A percentile compares a stretch with the other conserved stretches of the same genome.
Conservation (phyloP, 352 stramenopile genomes). For the Saprolegnia diclina region DNA sequence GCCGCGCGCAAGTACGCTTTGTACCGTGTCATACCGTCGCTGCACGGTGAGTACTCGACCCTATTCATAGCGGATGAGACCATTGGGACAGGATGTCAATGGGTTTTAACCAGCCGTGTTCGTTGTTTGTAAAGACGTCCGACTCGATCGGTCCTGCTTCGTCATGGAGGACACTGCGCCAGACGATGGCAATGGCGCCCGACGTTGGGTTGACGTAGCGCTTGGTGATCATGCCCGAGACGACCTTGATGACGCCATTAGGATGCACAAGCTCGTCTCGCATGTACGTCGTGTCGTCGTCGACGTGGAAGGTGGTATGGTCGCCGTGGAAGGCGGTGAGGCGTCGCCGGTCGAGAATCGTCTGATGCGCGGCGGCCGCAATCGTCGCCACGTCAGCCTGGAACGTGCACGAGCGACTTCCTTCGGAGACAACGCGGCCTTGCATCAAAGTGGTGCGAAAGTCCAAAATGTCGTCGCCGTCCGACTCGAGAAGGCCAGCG, state of each 20-base stretch:
- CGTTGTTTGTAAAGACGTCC: too few relatives aligned
- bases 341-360: too few relatives aligned
- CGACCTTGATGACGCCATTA: neutral
- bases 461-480: neutral
- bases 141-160: too few relatives aligned
- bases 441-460: neutral
- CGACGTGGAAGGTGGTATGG: neutral
- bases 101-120: too few relatives aligned
- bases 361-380: too few relatives aligned
- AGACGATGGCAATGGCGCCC: neutral
- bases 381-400: neutral
- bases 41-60: too few relatives aligned
- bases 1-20: too few relatives aligned
- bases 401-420: neutral
- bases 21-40: too few relatives aligned
- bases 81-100: too few relatives aligned
- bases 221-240: conserved; percentile 2
- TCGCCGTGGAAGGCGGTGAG: neutral
- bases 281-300: neutral
- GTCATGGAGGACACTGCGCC: too few relatives aligned
- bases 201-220: neutral
- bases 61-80: too few relatives aligned
- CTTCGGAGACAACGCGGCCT: neutral
- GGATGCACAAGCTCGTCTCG: neutral
- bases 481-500: neutral